Percentiles rank a stretch among this genome's conserved stretches.
Conservation (phyloP, 1,284 basidiomycete species). For the Tylopilus sp. region DNA sequence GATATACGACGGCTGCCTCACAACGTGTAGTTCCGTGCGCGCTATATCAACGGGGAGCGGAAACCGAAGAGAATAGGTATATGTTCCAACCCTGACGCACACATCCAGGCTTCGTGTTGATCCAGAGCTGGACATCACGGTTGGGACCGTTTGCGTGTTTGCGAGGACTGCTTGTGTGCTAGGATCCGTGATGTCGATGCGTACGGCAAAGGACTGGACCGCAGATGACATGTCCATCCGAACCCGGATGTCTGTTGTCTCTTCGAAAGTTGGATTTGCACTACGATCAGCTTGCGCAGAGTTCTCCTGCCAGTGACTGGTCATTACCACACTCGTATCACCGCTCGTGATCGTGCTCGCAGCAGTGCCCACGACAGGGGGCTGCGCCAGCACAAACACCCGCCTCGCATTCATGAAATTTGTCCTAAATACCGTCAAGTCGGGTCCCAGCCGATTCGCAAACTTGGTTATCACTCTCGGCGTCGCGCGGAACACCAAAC, state of each 20-base stretch:
- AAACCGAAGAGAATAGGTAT: slow-evolving; percentile 13
- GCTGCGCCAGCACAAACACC: slow-evolving; percentile 33
- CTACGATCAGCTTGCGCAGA: too few species aligned
- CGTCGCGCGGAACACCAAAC: slow-evolving; percentile 33
- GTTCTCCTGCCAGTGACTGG: slow-evolving; percentile 11
- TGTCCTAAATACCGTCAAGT: slow-evolving; percentile 34
- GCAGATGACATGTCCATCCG: slow-evolving; percentile 16
- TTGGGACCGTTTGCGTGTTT: slow-evolving; percentile 6
- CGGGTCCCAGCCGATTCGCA: slow-evolving; percentile 21
- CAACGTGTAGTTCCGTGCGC: slow-evolving; percentile 41
- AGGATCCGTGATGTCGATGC: slow-evolving; percentile 21
- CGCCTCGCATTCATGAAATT: slow-evolving; percentile 28
- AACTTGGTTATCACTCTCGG: slow-evolving; percentile 7
- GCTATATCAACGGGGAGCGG: slow-evolving; percentile 36
- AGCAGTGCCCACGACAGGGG: slow-evolving; percentile 9
- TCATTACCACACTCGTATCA: too few species aligned
- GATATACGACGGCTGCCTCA: slow-evolving; percentile 50
- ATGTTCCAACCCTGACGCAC: slow-evolving; percentile 12
- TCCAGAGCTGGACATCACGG: neutral
- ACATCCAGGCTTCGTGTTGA: slow-evolving; percentile 2
- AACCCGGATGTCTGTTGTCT: neutral
- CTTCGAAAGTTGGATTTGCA: slow-evolving; percentile 1
- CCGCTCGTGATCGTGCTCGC: neutral
- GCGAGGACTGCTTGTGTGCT: slow-evolving; percentile 12
- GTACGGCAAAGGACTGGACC: slow-evolving; percentile 14